These are phyloP conservation scores for Alectoria sarmentosa DNA, from an alignment of 495 filamentous ascomycete species.

Conservation along the genomic window DNA sequence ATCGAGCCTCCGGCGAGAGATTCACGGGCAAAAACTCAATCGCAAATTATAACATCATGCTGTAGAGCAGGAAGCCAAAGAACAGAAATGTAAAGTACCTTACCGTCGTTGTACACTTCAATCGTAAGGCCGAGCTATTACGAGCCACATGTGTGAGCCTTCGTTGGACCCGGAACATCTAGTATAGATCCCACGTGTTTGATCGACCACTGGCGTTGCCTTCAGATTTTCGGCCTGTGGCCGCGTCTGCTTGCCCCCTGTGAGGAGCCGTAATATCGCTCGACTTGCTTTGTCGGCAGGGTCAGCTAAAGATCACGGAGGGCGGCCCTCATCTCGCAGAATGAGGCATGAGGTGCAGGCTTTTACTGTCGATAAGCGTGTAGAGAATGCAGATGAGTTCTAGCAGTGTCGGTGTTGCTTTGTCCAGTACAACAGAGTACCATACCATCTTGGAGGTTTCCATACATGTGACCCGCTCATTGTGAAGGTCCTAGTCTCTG, in stretches of 20 bases:
- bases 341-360: neutral
- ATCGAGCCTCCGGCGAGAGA: constrained; percentile 79
- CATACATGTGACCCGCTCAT: neutral
- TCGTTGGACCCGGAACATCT: neutral
- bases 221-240: neutral
- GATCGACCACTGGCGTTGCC: neutral
- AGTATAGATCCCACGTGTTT: neutral
- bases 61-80: neutral
- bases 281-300: neutral
- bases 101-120: neutral
- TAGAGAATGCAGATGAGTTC: neutral
- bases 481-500: neutral
- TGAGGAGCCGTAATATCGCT: neutral
- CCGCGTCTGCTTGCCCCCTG: neutral
- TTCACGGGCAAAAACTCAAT: constrained; percentile 77
- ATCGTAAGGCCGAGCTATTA: neutral
- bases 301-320: neutral
- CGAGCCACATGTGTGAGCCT: neutral
- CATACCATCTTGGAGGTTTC: neutral
- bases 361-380: neutral
- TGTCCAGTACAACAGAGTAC: neutral
- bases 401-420: too few relatives aligned
- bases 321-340: neutral
- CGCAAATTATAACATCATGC: constrained; percentile 98
- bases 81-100: neutral